Base-by-base conservation (phyloP, 2,329 filamentous ascomycete genomes). In the Fusarium nurragi region DNA sequence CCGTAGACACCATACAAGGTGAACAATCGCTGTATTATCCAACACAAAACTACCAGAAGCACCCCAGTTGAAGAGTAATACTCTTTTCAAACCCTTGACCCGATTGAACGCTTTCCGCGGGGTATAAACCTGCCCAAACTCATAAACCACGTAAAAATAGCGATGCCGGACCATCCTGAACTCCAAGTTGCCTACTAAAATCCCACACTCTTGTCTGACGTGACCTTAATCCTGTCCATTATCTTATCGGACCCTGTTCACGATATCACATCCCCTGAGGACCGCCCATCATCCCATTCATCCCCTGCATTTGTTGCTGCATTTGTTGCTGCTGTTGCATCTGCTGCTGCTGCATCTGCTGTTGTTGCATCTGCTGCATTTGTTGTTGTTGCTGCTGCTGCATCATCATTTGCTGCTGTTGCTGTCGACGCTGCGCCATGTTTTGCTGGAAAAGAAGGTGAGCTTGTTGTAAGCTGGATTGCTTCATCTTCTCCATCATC, bases 261-360 rank as follows among this genome's bases (percentile, higher is more conserved):
- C 16, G 14, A 32, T 46, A 45, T 72, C 77, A 82, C 80, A 83
- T 83, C 36, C 79, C 81, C 65, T 83, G 81, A 19, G 78, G 77
- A 13, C 79, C 80, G 12, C 80, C 80, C 81, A 84, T 84, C 80
- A 86, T 86, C 23, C 80, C 78, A 50, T 81, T 67, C 65, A 69
- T 67, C 26, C 67, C 65, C 21, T 70, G 67, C 63, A 70, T 67
- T 25, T 69, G 67, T 36, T 69, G 67, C n/a, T 70, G 68, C 57
- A 69, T 52, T n/a, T 70, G 67, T 23, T 55, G 46, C 26, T 53
- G 44, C 26, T 63, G 57, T n/a, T 69, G 68, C 38, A 69, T 54
- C 18, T 71, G 66, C 14, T 71, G 68, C 13, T 71, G 70, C 23
- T 75, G 71, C 30, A 73, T 71, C 19, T 71, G 63, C 30, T 64